A percentile compares a stretch with the other conserved stretches of the same genome.
These are phyloP conservation scores for Suillus weaverae DNA, from an alignment of 768 basidiomycete species.

Conservation along the genomic window DNA sequence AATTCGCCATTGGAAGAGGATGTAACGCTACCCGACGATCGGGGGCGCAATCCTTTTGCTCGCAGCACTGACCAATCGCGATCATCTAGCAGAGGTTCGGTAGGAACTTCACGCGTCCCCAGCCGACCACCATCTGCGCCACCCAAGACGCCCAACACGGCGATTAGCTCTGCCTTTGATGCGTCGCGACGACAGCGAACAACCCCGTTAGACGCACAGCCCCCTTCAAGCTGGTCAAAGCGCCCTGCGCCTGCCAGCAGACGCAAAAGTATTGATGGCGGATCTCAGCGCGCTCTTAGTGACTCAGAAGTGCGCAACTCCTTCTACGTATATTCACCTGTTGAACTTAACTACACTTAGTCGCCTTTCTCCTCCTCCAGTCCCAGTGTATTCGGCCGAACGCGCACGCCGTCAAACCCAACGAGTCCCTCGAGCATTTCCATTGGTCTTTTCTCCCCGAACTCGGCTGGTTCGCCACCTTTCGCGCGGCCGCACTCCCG, in stretches of 20 bases:
- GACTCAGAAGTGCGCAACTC: constrained; percentile 66
- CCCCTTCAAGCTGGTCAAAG: constrained; percentile 78
- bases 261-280: constrained; percentile 75
- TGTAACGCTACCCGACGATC: constrained; percentile 34
- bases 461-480: constrained; percentile 43
- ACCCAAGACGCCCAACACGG: constrained; percentile 47
- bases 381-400: constrained; percentile 49
- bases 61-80: constrained; percentile 40
- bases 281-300: constrained; percentile 48
- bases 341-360: constrained; percentile 20
- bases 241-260: constrained; percentile 67
- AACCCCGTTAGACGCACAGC: constrained; percentile 54
- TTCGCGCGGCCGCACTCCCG: constrained; percentile 69
- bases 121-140: constrained; percentile 61
- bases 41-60: constrained; percentile 38
- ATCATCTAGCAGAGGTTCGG: constrained; percentile 59
- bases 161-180: constrained; percentile 62
- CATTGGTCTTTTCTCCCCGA: constrained; percentile 41
- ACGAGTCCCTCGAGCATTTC: constrained; percentile 33
- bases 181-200: constrained; percentile 68
- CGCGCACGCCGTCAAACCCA: constrained; percentile 74
- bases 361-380: constrained; percentile 37
- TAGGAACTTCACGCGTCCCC: constrained; percentile 39
- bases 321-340: not conserved
- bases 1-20: constrained; percentile 37